These are phyloP conservation scores for Pythium oligandrum DNA, from an alignment of 352 stramenopile species.

Conservation along the genomic window DNA sequence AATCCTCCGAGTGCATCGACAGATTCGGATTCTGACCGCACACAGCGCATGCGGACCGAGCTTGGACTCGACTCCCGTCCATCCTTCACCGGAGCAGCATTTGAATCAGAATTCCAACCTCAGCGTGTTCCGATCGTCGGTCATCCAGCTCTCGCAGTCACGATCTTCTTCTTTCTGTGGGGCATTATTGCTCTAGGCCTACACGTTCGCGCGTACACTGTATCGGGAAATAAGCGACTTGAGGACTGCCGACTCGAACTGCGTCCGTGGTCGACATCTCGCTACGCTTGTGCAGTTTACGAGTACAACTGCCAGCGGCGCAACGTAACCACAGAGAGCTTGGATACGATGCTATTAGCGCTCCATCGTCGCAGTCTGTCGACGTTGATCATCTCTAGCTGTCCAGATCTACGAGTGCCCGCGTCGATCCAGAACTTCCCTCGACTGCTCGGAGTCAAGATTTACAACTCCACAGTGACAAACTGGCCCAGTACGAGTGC, in stretches of 20 bases:
- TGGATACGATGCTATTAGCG: not conserved
- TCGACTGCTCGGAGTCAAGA: conserved; percentile 7
- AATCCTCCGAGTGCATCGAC: too few relatives aligned
- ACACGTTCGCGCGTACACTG: too few relatives aligned
- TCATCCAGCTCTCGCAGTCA: too few relatives aligned
- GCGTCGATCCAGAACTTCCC: conserved; percentile 5
- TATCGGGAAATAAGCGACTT: too few relatives aligned
- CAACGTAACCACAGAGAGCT: not conserved
- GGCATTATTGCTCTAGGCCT: too few relatives aligned
- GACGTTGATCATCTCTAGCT: conserved; percentile 15
- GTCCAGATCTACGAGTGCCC: conserved; percentile 8
- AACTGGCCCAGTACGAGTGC: conserved; percentile 11
- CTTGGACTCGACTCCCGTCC: too few relatives aligned
- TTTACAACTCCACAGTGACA: conserved; percentile 20
- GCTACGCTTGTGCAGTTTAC: conserved; percentile 5
- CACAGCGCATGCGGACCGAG: too few relatives aligned
- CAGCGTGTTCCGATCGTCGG: too few relatives aligned
- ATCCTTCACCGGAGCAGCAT: too few relatives aligned
- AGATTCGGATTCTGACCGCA: too few relatives aligned
- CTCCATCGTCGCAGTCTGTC: conserved; percentile 3
- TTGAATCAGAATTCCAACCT: too few relatives aligned
- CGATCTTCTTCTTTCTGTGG: too few relatives aligned
- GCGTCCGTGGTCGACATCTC: conserved; percentile 11
- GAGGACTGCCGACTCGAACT: conserved; percentile 9
- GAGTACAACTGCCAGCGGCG: conserved; percentile 17